phyloP scores from a whole-genome alignment of 306 rosid genomes.

The Citrullus mucosospermus region DNA sequence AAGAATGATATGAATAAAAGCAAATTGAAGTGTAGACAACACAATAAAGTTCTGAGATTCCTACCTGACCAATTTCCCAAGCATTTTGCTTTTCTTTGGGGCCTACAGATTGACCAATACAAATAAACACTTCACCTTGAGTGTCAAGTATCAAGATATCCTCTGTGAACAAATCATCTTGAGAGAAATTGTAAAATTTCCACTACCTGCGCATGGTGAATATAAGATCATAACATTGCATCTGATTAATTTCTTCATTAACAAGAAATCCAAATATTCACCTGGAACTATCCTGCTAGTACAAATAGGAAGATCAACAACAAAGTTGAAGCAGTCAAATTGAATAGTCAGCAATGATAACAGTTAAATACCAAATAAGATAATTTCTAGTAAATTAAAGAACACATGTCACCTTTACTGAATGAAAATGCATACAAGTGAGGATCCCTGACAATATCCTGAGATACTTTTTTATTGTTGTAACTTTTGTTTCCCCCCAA shows the following conservation, averaged over 20 bases:
- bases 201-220: conserved; percentile 44
- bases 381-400: neutral
- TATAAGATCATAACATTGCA: conserved; percentile 16
- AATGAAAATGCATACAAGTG: conserved; percentile 71
- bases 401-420: conserved; percentile 45
- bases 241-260: neutral
- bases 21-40: neutral
- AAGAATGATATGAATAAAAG: neutral
- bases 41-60: conserved; percentile 4
- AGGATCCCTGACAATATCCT: conserved; percentile 74
- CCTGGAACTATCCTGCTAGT: conserved; percentile 81
- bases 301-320: conserved; percentile 24
- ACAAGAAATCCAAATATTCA: conserved; percentile 23
- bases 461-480: conserved; percentile 44
- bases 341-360: conserved; percentile 13
- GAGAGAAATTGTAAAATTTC: conserved; percentile 22
- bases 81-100: no score
- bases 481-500: conserved; percentile 89
- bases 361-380: conserved; percentile 8
- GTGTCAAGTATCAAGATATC: conserved; percentile 89
- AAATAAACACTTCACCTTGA: conserved; percentile 54
- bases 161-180: conserved; percentile 89
- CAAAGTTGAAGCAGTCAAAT: conserved; percentile 31
- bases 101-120: neutral
- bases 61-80: conserved; percentile 41